Conservation (phyloP, 306 rosid species). For the Alnus glutinosa region DNA sequence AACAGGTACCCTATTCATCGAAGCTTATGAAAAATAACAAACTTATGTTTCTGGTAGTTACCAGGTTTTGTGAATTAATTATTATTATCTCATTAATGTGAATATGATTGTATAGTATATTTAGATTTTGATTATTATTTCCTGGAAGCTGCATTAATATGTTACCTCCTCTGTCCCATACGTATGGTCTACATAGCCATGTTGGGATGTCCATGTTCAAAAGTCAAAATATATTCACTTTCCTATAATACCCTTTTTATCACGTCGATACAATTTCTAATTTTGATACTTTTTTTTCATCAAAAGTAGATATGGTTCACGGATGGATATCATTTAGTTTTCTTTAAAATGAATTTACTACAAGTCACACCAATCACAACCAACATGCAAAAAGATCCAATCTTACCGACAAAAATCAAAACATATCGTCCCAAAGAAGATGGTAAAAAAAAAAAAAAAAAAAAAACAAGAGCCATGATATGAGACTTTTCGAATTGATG, state of each 20-base stretch:
- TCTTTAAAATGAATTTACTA: neutral
- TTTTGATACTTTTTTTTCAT: neutral
- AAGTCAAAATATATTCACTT: neutral
- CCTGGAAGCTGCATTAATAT: neutral
- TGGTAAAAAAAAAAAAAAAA: neutral
- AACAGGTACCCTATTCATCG: too few species aligned
- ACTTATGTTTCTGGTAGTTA: neutral
- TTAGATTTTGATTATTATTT: neutral
- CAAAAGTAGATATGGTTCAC: neutral
- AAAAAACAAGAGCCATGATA: neutral
- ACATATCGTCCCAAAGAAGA: neutral
- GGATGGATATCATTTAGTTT: neutral
- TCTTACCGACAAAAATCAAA: neutral
- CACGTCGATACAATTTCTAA: neutral
- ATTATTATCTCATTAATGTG: neutral
- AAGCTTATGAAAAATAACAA: too few species aligned
- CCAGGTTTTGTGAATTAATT: neutral
- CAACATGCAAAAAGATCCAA: constrained; percentile 36
- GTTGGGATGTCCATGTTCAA: neutral
- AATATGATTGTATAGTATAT: neutral
- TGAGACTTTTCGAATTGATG: too few species aligned
- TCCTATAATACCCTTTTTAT: too few species aligned
- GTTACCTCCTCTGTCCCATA: neutral
- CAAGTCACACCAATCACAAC: constrained; percentile 18
- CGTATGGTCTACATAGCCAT: neutral